A percentile compares a stretch with the other conserved stretches of the same genome.
Conservation (phyloP, 2,329 filamentous ascomycete genomes). For the Cytospora piceicola region DNA sequence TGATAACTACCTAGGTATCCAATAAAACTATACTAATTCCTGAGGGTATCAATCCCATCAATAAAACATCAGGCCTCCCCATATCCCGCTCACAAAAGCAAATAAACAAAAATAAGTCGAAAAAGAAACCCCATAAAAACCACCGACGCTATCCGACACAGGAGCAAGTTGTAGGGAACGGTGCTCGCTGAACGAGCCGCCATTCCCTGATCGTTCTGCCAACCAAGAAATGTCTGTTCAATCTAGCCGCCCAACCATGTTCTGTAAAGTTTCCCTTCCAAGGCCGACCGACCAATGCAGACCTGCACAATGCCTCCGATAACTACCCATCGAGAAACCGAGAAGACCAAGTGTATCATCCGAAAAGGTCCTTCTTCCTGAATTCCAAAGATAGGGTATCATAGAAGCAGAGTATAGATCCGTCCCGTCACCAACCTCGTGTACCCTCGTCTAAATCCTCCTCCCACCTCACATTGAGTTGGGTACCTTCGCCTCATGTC, state of each 20-base stretch:
- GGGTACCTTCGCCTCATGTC: background rate
- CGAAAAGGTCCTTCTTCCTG: conserved; percentile 4
- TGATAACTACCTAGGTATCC: background rate
- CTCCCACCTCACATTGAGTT: background rate
- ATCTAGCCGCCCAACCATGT: conserved; percentile 10
- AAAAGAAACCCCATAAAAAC: background rate
- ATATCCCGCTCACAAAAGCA: background rate
- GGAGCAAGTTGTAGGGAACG: background rate
- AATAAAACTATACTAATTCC: background rate
- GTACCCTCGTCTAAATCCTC: background rate
- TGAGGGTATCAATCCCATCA: conserved; percentile 28
- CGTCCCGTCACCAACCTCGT: background rate
- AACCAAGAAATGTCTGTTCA: background rate
- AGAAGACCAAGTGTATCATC: background rate
- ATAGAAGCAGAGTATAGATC: conserved; percentile 17
- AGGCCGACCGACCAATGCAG: background rate
- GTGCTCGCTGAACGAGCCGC: background rate
- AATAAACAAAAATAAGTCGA: background rate
- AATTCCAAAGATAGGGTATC: conserved; percentile 21
- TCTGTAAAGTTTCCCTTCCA: background rate
- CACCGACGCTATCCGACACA: background rate
- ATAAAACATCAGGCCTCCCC: conserved; percentile 5
- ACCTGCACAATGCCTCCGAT: background rate
- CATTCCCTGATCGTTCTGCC: background rate
- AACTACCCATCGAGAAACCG: background rate